Percentiles rank a stretch among this genome's conserved stretches.
Evolutionary conservation across 163 green algal species (phyloP).

Genomic region (Botryococcus braunii): DNA sequence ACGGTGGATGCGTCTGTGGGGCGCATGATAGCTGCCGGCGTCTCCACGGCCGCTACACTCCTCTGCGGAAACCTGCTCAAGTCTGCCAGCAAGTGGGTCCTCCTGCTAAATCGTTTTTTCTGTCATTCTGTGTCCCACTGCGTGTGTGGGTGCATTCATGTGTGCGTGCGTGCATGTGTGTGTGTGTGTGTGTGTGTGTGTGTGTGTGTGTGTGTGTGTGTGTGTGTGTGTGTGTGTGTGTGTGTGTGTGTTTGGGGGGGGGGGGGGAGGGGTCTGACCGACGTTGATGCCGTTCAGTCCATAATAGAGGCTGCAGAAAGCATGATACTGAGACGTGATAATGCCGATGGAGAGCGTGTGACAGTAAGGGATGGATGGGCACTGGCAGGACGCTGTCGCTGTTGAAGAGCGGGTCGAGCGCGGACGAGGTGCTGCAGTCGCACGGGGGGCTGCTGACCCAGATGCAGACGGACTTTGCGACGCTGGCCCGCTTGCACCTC

Average conservation of each 20-base stretch:
- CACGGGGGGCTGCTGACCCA: constrained; percentile 7
- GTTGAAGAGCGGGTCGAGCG: constrained; percentile 6
- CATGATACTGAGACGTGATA: no score
- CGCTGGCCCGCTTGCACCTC: constrained; percentile 4
- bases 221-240: no score
- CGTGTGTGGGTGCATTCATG: background rate
- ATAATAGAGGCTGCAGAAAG: no score
- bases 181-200: no score
- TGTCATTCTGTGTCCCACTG: no score
- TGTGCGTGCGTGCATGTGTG: background rate
- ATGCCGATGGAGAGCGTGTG: no score
- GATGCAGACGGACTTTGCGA: constrained; percentile 10
- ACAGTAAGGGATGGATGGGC: no score
- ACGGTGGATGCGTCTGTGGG: constrained; percentile 7
- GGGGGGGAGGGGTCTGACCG: no score
- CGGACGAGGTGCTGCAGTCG: constrained; percentile 6
- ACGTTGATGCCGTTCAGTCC: no score
- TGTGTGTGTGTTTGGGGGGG: no score
- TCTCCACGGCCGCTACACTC: constrained; percentile 6
- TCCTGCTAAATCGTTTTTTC: background rate
- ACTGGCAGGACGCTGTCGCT: no score
- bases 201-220: no score
- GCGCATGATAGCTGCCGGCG: constrained; percentile 8
- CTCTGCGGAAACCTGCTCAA: constrained; percentile 4
- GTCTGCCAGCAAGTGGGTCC: background rate